Evolutionary conservation across 2,329 filamentous ascomycete genomes (phyloP), one percentile per base, ranked within the genome.

Genomic region (Fusarium equiseti): DNA sequence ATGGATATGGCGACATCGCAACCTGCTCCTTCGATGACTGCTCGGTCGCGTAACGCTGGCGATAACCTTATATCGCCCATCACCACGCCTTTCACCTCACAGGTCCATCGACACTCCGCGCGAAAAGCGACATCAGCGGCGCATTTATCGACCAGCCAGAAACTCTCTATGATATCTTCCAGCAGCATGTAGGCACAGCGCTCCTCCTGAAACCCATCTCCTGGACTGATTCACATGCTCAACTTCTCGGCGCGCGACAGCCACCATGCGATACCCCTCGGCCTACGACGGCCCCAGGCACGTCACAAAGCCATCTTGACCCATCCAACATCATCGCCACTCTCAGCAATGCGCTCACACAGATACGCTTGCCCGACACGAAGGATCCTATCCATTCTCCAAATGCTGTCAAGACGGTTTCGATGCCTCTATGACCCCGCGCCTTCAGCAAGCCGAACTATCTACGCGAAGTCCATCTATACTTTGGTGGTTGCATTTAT

Each of bases 81-180:
- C 18, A 65, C 70, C 43, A 75, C 74, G 40, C 75, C 77, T 10
- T 63, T 65, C n/a, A 76, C 70, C 8, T 76, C 74, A 11, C 75
- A 78, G 48, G 50, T 68, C 76, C 29, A 59, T 62, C 22, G 52
- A 58, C 15, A 58, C 69, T 27, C 70, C 63, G 22, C 69, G 73
- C 57, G 75, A 69, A 66, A 74, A 70, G 61, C 75, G 63, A 26
- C 24, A 26, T 49, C 73, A 71, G 40, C 74, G 77, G 65, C 75
- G 76, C 58, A 78, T 81, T 40, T 81, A 75, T 11, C 79, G 79
- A 4, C 84, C 86, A 1, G 81, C 83, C 46, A 77, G 79, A 24
- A 83, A 83, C 22, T 89, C 87, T 0, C 78, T 89, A 26, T 85
- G 85, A 86, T 65, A 80, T 87, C 48, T 80, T 89, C 64, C 83